Percentiles rank a stretch among this genome's conserved stretches.
These are phyloP conservation scores for Endogone sp. DNA, from an alignment of 192 early-diverging fungal species.

Conservation along the genomic window DNA sequence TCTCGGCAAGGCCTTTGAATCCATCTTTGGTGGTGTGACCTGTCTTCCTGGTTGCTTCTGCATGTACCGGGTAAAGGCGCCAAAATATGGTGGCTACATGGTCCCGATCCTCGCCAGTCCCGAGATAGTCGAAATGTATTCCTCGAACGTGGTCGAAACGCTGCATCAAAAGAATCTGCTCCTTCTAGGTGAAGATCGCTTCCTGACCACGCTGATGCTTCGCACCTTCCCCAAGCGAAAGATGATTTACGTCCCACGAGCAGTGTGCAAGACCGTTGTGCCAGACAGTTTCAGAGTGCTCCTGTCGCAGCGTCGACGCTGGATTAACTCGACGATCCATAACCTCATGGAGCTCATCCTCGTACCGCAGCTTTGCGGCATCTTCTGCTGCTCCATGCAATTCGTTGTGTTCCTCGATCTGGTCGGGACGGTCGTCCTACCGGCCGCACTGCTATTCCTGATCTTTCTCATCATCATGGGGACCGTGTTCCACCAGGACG, in stretches of 20 bases:
- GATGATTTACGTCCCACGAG: conserved; percentile 77
- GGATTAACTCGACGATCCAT: conserved; percentile 95
- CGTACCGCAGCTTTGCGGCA: conserved; percentile 88
- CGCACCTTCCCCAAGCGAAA: conserved; percentile 78
- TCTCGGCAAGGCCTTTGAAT: conserved; percentile 87
- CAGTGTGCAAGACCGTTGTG: conserved; percentile 76
- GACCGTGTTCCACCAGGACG: conserved; percentile 21
- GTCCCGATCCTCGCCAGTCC: conserved; percentile 82
- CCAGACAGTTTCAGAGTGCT: conserved; percentile 76
- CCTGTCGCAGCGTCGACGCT: conserved; percentile 83
- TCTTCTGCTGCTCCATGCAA: conserved; percentile 94
- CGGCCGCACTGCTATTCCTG: conserved; percentile 80
- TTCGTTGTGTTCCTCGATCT: conserved; percentile 92
- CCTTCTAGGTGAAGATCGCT: conserved; percentile 81
- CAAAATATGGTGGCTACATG: conserved; percentile 56
- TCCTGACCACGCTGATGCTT: conserved; percentile 78
- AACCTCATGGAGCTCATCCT: conserved; percentile 86
- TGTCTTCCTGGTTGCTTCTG: conserved; percentile 95
- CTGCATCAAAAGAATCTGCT: conserved; percentile 82
- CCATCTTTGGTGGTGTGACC: conserved; percentile 90
- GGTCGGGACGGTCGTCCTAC: conserved; percentile 81
- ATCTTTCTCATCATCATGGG: conserved; percentile 63
- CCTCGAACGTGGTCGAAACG: conserved; percentile 69
- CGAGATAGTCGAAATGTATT: conserved; percentile 77
- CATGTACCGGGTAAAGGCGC: conserved; percentile 92